These are phyloP conservation scores for Clarkia xantiana DNA, from an alignment of 345 rosid species.

Conservation along the genomic window DNA sequence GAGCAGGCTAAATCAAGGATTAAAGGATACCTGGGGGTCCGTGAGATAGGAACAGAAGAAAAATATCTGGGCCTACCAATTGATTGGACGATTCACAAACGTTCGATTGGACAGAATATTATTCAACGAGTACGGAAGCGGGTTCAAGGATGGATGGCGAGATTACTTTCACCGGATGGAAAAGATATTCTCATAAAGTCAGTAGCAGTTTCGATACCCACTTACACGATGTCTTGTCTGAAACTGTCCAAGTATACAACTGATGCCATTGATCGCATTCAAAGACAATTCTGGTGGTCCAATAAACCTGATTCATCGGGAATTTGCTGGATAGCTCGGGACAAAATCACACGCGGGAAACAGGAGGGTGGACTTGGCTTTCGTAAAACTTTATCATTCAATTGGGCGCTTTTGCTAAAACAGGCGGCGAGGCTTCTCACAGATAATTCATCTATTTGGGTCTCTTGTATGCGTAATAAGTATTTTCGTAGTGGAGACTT, in stretches of 20 bases:
- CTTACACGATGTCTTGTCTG: too few species aligned
- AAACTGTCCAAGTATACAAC: too few species aligned
- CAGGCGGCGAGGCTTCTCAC: background rate
- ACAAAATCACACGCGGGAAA: too few species aligned
- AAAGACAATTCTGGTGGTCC: too few species aligned
- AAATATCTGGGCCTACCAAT: background rate
- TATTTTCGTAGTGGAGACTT: background rate
- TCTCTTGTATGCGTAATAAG: background rate
- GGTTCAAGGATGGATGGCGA: background rate
- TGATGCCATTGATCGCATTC: too few species aligned
- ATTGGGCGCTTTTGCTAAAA: background rate
- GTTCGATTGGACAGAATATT: too few species aligned
- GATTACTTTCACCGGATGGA: background rate
- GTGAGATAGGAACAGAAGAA: background rate
- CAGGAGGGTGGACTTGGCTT: background rate
- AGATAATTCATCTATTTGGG: background rate
- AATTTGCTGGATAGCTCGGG: too few species aligned
- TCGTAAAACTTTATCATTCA: background rate
- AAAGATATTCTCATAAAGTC: background rate
- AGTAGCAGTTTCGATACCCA: too few species aligned
- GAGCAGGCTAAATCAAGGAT: background rate
- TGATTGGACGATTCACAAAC: too few species aligned
- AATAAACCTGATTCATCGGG: too few species aligned
- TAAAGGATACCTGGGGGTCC: background rate
- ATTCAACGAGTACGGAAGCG: background rate